Evolutionary conservation across 768 basidiomycete species (phyloP).

Genomic region (Postia placenta): DNA sequence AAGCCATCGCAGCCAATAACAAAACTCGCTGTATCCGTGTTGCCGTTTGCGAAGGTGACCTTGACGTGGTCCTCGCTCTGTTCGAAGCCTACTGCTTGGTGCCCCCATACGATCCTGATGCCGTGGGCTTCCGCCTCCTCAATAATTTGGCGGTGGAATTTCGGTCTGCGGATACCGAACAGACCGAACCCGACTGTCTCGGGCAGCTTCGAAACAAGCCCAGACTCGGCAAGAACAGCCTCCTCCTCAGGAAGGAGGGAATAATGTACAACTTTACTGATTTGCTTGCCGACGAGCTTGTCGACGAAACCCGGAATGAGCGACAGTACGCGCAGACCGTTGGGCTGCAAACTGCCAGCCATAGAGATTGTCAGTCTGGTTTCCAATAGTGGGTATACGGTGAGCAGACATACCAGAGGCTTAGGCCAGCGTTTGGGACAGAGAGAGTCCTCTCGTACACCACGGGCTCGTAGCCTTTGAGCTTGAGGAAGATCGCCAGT

Average conservation of each 20-base stretch:
- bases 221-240: slow-evolving; percentile 22
- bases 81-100: slow-evolving; percentile 26
- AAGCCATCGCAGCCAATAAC: slow-evolving; percentile 41
- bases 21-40: slow-evolving; percentile 29
- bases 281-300: slow-evolving; percentile 6
- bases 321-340: slow-evolving; percentile 12
- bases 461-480: slow-evolving; percentile 31
- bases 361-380: no score
- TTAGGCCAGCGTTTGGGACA: slow-evolving; percentile 23
- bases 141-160: slow-evolving; percentile 26
- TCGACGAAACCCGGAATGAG: slow-evolving; percentile 12
- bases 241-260: slow-evolving; percentile 20
- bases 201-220: slow-evolving; percentile 17
- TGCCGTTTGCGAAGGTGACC: slow-evolving; percentile 31
- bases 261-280: slow-evolving; percentile 1
- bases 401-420: slow-evolving; percentile 27
- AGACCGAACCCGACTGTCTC: slow-evolving; percentile 21
- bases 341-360: slow-evolving; percentile 9
- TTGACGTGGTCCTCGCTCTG: slow-evolving; percentile 24
- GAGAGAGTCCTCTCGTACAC: slow-evolving; percentile 27
- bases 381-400: no score
- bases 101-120: slow-evolving; percentile 29
- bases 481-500: slow-evolving; percentile 31
- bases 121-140: slow-evolving; percentile 26
- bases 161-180: slow-evolving; percentile 26